Base-by-base conservation (phyloP, 2,329 filamentous ascomycete genomes). In the Fonsecaea multimorphosa region DNA sequence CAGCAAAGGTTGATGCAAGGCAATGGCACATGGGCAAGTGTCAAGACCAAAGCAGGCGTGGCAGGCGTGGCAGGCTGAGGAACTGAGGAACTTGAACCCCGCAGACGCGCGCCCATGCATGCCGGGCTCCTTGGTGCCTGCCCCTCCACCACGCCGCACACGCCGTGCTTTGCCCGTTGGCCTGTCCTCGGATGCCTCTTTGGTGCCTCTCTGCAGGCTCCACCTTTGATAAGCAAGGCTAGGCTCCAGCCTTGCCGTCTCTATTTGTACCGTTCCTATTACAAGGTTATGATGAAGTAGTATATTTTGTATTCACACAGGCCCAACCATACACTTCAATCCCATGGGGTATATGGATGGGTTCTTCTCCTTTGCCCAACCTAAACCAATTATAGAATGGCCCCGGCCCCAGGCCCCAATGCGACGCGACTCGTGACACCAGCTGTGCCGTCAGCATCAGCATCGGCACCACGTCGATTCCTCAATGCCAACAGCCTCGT, bases 281-380 rank as follows among this genome's bases (percentile, higher is more conserved):
- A n/a, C 8, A n/a, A 16, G 34, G 19, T 2, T 32, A 14, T 32
- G 54, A 40, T n/a, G 11, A 40, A 63, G 8, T 40, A 53, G 46
- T 44, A 63, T 63, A 63, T 65, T 24, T 49, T 36, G 38, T 65
- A 63, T 68, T 63, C 40, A 68, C 63, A 68, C 66, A 68, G 31
- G 44, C 44, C 52, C 49, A 55, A 68, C 54, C 55, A 60, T 65
- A 65, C 66, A 68, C 58, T 65, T 49, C 40, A 53, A 49, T 51
- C 56, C 40, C 52, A 44, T 58, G 55, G 44, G 62, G 62, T 62
- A 64, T 63, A 68, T 65, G 46, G 34, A 65, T 63, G 59, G 55
- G 36, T 32, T 46, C 31, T n/a, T 36, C 34, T 46, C 63, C 44
- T 52, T 27, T 19, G 38, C 46, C 36, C 58, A 38, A 49, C 52